phyloP scores from a whole-genome alignment of 495 filamentous ascomycete species.

The Neurospora terricola region DNA sequence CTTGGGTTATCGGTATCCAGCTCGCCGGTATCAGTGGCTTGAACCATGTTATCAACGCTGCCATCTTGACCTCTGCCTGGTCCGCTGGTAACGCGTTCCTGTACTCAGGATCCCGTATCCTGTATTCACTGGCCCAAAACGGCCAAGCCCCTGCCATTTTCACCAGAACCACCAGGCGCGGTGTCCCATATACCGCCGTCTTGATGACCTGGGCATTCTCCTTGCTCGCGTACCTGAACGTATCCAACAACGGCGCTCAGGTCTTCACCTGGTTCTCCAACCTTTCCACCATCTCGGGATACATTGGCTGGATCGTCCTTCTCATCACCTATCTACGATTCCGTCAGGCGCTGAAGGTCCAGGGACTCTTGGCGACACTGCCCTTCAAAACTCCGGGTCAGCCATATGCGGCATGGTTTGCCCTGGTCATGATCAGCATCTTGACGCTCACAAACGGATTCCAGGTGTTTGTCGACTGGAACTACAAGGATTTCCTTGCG shows the following conservation, averaged over 20 bases:
- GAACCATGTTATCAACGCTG: slow-evolving; percentile 39
- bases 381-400: slow-evolving; percentile 32
- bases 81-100: slow-evolving; percentile 65
- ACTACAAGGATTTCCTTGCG: slow-evolving; percentile 30
- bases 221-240: slow-evolving; percentile 54
- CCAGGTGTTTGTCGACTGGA: slow-evolving; percentile 33
- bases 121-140: slow-evolving; percentile 56
- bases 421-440: slow-evolving; percentile 26
- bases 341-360: slow-evolving; percentile 29
- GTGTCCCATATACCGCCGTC: slow-evolving; percentile 55
- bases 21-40: slow-evolving; percentile 33
- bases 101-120: slow-evolving; percentile 70
- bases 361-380: slow-evolving; percentile 26
- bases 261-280: slow-evolving; percentile 54
- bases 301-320: slow-evolving; percentile 41
- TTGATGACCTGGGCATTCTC: slow-evolving; percentile 43
- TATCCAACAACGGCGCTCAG: slow-evolving; percentile 39
- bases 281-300: slow-evolving; percentile 39
- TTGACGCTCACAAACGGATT: slow-evolving; percentile 41
- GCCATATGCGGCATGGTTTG: slow-evolving; percentile 31
- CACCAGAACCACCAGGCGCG: slow-evolving; percentile 38
- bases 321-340: slow-evolving; percentile 39
- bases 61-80: slow-evolving; percentile 41
- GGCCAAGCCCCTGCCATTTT: slow-evolving; percentile 56
- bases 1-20: slow-evolving; percentile 43